phyloP scores from a whole-genome alignment of 1,284 basidiomycete genomes.

The Pseudozyma thailandica region DNA sequence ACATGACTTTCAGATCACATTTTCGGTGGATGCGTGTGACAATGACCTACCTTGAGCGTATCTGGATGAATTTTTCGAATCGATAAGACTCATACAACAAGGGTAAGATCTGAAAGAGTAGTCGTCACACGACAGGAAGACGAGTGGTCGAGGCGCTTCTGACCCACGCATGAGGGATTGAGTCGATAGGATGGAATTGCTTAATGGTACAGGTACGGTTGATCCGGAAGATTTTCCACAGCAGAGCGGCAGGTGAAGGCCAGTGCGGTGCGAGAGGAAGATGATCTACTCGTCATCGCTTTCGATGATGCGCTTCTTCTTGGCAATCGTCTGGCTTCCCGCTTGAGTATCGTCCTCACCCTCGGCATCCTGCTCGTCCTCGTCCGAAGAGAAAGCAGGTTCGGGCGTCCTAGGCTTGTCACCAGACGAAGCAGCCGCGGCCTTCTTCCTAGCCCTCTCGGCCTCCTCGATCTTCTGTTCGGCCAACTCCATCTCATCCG shows the following conservation, averaged over 20 bases:
- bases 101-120: too few relatives aligned
- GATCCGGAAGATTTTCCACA: neutral
- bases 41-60: too few relatives aligned
- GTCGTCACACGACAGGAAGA: too few relatives aligned
- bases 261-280: neutral
- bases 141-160: too few relatives aligned
- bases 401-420: constrained; percentile 38
- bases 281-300: constrained; percentile 43
- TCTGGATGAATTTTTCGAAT: too few relatives aligned
- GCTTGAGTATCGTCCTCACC: constrained; percentile 22
- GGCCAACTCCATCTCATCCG: constrained; percentile 61
- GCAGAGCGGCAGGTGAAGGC: neutral
- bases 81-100: too few relatives aligned
- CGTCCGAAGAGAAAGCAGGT: constrained; percentile 42
- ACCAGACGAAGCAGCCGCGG: constrained; percentile 11
- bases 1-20: constrained; percentile 38
- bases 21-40: neutral
- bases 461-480: constrained; percentile 48
- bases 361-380: constrained; percentile 42
- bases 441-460: constrained; percentile 42
- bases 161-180: too few relatives aligned
- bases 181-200: neutral
- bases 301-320: constrained; percentile 55
- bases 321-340: constrained; percentile 26
- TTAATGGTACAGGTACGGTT: neutral